Base-by-base conservation (phyloP, 1,284 basidiomycete genomes). In the Sporisorium sorghi region DNA sequence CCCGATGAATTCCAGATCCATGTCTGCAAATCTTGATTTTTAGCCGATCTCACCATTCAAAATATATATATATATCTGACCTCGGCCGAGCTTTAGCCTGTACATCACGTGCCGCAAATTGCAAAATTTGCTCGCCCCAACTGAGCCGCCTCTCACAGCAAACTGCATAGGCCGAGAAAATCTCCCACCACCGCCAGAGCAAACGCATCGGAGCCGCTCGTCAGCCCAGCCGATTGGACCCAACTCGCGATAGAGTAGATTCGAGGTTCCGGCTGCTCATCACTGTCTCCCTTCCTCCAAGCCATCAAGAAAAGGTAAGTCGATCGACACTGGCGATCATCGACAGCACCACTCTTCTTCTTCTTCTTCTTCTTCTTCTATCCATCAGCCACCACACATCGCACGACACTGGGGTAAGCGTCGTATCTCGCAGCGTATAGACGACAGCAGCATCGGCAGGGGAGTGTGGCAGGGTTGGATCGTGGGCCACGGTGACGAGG, bases 251-350 rank as follows among this genome's bases (percentile, higher is more conserved):
- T 54, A 35, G 26, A 28, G 21, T 54, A 70, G 60, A 59, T 70
- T 70, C 67, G 60, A 60, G 60, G 48, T 55, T 37, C n/a, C 47
- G 21, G 33, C 32, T 52, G 26, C 30, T 50, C 57, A 56, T 64
- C 63, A 57, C 56, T 73, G 55, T 54, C 47, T 56, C 57, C 49
- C 58, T 58, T 54, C 54, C 64, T 63, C 67, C 57, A 74, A 61
- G 72, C 72, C 72, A 74, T 74, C 72, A 74, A 70, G 67, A 70
- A 70, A 62, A 70, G 67, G 72, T 74, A 70, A 74, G 72, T 74
- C 11, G 32, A 63, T 56, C 21, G 12, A 24, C 15, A 50, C 24
- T n/a, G 48, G 47, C 50, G 55, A 63, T 40, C n/a, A 48, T 46
- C 58, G 33, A 28, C 57, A 51, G 49, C 46, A 37, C 47, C 15